Conservation (phyloP, 306 rosid genomes). For the Acmispon strigosus region DNA sequence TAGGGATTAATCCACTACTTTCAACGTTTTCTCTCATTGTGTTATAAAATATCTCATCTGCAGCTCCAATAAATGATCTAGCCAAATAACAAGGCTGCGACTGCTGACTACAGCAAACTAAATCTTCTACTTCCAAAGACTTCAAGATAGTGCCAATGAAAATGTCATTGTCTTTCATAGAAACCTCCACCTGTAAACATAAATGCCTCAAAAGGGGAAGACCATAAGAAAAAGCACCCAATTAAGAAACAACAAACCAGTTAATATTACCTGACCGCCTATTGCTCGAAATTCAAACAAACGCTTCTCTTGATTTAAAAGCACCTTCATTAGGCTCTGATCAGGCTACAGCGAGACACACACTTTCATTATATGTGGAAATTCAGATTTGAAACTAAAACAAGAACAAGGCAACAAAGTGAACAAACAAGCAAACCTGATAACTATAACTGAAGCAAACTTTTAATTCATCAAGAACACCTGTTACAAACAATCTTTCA, state of each 20-base stretch:
- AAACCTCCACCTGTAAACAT: slow-evolving; percentile 76
- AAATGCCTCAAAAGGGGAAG: slow-evolving; percentile 17
- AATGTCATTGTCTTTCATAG: slow-evolving; percentile 63
- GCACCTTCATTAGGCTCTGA: slow-evolving; percentile 67
- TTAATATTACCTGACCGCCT: slow-evolving; percentile 80
- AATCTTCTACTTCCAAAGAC: slow-evolving; percentile 94
- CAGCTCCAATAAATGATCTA: slow-evolving; percentile 62
- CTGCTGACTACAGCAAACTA: slow-evolving; percentile 41
- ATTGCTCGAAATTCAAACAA: slow-evolving; percentile 93
- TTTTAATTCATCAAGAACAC: slow-evolving; percentile 90
- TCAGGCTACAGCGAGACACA: slow-evolving; percentile 48
- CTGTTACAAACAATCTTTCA: slow-evolving; percentile 75
- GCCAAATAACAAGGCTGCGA: slow-evolving; percentile 78
- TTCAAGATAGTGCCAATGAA: slow-evolving; percentile 84
- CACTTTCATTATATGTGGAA: slow-evolving; percentile 15
- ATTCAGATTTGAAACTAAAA: slow-evolving; percentile 16
- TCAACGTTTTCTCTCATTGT: slow-evolving; percentile 31
- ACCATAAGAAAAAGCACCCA: slow-evolving; percentile 20
- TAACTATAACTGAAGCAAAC: slow-evolving; percentile 70
- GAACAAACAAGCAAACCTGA: slow-evolving; percentile 50
- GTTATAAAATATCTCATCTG: slow-evolving; percentile 41
- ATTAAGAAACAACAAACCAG: background rate
- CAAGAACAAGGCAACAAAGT: background rate
- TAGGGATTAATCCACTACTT: slow-evolving; percentile 25
- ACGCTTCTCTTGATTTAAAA: slow-evolving; percentile 61